Evolutionary conservation across 2,329 filamentous ascomycete genomes (phyloP).

Genomic region (Pseudogymnoascus sp.): DNA sequence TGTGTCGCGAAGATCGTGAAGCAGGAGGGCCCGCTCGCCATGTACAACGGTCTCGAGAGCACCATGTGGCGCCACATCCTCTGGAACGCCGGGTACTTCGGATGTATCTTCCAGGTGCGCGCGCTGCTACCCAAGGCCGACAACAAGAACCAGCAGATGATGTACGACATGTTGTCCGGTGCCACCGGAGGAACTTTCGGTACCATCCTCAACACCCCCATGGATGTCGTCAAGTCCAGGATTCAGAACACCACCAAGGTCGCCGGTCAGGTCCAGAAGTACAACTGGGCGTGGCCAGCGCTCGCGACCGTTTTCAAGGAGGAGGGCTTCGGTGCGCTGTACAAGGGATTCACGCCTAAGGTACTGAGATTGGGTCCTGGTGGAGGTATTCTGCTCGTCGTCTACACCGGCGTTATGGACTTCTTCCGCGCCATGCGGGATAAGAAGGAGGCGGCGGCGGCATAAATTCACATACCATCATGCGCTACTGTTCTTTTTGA

Average conservation of each 20-base stretch:
- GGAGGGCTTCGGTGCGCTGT: conserved; percentile 84
- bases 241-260: conserved; percentile 91
- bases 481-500: background rate
- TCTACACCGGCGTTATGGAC: conserved; percentile 84
- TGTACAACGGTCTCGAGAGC: conserved; percentile 95
- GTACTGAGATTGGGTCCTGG: conserved; percentile 68
- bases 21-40: conserved; percentile 72
- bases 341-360: conserved; percentile 98
- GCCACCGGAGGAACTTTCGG: conserved; percentile 81
- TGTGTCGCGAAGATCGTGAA: conserved; percentile 73
- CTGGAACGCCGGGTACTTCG: conserved; percentile 96
- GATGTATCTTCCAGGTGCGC: conserved; percentile 96
- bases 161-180: conserved; percentile 82
- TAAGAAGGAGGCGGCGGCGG: conserved; percentile 11
- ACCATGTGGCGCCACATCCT: conserved; percentile 92
- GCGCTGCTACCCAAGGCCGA: conserved; percentile 71
- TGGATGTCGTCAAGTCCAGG: conserved; percentile 96
- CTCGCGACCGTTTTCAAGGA: conserved; percentile 82
- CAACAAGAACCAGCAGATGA: conserved; percentile 71
- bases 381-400: conserved; percentile 62
- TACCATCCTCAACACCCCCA: conserved; percentile 87
- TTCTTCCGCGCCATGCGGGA: conserved; percentile 65
- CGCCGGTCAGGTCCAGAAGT: conserved; percentile 76
- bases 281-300: conserved; percentile 96
- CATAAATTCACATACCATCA: background rate